Base-by-base conservation (phyloP, 78 protist genomes). In the Tieghemostelium lacteum region DNA sequence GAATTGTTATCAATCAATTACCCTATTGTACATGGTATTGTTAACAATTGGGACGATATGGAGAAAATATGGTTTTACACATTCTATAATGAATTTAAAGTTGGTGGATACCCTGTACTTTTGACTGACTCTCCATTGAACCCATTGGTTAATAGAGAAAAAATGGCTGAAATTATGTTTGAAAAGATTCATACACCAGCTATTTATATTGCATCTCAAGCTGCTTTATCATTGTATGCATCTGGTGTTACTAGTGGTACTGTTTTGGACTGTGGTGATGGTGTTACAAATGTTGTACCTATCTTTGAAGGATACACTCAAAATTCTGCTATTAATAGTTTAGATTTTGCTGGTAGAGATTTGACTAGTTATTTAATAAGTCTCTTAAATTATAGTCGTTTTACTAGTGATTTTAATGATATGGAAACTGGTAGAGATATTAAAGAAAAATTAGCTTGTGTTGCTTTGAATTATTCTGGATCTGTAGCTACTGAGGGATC, bases 121-220 rank as follows among this genome's bases (percentile, higher is more conserved):
- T 73, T 97, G 52, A 92, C 98, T 16, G 99, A 97, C 75, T 96
- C 98, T 33, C 97, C 98, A 72, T 69, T 75, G 28, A 67, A 86
- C 37, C 83, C 92, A 62, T 72, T 72, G 52, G 92, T 83, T 45
- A 86, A 70, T 17, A 55, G 99, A 50, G 99, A 97, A 85, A 95
- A 75, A 88, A 95, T 95, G 94, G 85, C 98, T 22, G 80, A 95
- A 85, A 94, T 97, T 39, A 94, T 97, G 98, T 98, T 97, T 74
- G 99, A 98, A 69, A 88, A 96, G 33, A 96, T 97, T 88, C 73
- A 83, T 64, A 88, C 80, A 17, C 97, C 98, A 10, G 98, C 97
- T 10, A n/a, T 94, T 80, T 72, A 86, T 20, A 28, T 76, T 36
- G 64, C 66, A 2, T 31, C 92, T 58, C 96, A 91, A 87, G 91